These are phyloP conservation scores for Fraxinus quadrangulata DNA, from an alignment of 257 asterid species.

Conservation along the genomic window DNA sequence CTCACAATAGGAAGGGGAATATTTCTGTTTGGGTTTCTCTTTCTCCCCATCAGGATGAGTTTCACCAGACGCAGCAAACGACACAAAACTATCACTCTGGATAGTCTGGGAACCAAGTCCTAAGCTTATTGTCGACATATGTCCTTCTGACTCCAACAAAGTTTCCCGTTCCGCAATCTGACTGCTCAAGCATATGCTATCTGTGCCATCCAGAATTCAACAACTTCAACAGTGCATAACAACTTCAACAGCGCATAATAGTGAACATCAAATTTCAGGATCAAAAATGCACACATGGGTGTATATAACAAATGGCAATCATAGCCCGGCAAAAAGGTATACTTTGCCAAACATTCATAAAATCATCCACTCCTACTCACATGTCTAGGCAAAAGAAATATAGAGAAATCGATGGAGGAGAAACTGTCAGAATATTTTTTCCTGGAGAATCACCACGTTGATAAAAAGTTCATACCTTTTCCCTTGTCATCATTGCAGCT, in stretches of 20 bases:
- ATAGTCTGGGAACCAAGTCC: constrained; percentile 47
- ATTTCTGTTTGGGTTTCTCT: constrained; percentile 42
- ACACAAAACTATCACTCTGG: constrained; percentile 49
- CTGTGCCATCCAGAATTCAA: constrained; percentile 42
- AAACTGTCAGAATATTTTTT: neutral
- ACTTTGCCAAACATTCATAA: neutral
- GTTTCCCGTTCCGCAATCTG: constrained; percentile 55
- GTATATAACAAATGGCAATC: neutral
- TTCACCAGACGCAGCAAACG: constrained; percentile 51
- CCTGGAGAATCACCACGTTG: neutral
- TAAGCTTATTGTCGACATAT: constrained; percentile 41
- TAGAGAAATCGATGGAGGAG: neutral
- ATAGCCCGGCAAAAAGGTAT: neutral
- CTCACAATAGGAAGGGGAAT: constrained; percentile 59
- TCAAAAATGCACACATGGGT: neutral
- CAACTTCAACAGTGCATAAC: constrained; percentile 20
- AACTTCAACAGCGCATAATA: constrained; percentile 10
- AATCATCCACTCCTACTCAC: neutral
- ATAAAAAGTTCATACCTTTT: constrained; percentile 50
- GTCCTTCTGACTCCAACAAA: constrained; percentile 58
- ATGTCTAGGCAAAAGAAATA: neutral
- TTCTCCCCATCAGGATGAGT: constrained; percentile 47
- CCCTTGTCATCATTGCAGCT: constrained; percentile 60
- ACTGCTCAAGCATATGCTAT: constrained; percentile 41
- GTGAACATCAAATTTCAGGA: neutral